A percentile compares a stretch with the other conserved stretches of the same genome.
Evolutionary conservation across 441 rosid genomes (phyloP).

Genomic region (Brassica hybrid): DNA sequence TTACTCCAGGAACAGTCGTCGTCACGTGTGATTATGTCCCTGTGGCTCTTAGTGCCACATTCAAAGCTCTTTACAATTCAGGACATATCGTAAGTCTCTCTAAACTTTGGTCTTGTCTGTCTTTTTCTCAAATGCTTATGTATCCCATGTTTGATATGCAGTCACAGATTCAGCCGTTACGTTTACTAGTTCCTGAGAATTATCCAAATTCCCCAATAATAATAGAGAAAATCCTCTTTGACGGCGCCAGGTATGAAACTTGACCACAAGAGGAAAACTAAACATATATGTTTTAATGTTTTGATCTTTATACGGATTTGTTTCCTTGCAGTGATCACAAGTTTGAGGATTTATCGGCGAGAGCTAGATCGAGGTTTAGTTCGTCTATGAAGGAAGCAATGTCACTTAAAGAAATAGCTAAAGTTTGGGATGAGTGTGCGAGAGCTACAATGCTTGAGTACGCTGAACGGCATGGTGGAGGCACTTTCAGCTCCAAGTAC

Average conservation of each 20-base stretch:
- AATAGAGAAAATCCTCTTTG: conserved; percentile 20
- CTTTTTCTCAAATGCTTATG: background rate
- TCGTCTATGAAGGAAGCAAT: too few relatives aligned
- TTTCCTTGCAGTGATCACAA: conserved; percentile 2
- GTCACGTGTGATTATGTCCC: conserved; percentile 41
- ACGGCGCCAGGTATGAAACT: conserved; percentile 35
- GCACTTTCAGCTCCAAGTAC: conserved; percentile 53
- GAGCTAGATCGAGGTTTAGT: too few relatives aligned
- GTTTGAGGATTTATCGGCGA: background rate
- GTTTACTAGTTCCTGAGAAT: conserved; percentile 42
- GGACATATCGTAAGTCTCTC: conserved; percentile 38
- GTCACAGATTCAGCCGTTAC: conserved; percentile 42
- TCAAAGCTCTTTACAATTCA: conserved; percentile 39
- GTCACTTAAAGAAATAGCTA: conserved; percentile 41
- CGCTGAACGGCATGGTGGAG: conserved; percentile 47
- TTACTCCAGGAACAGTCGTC: conserved; percentile 44
- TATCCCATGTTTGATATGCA: conserved; percentile 22
- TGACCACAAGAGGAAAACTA: background rate
- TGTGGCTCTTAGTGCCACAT: conserved; percentile 38
- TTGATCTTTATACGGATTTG: background rate
- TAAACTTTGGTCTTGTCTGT: background rate
- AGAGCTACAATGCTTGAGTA: conserved; percentile 46
- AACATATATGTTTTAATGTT: background rate
- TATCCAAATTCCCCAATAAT: conserved; percentile 49
- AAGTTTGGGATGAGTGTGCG: conserved; percentile 51